Evolutionary conservation across 1,284 basidiomycete species (phyloP).

Genomic region (Golubevia pallescens): DNA sequence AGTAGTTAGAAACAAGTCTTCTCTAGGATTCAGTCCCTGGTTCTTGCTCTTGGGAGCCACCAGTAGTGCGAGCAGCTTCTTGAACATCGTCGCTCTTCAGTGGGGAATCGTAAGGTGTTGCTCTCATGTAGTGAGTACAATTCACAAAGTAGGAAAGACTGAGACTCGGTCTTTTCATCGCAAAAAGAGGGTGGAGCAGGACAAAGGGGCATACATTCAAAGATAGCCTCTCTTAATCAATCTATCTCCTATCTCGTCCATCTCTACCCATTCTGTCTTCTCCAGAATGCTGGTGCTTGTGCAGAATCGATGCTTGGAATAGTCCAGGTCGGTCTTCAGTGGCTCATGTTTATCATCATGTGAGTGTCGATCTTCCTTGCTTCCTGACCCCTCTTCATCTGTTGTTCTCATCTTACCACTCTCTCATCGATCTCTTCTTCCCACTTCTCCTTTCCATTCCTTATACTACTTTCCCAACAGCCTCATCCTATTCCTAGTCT

Average conservation of each 20-base stretch:
- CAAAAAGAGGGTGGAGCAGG: no score
- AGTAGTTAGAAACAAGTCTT: constrained; percentile 71
- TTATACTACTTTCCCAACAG: constrained; percentile 66
- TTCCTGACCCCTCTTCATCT: background rate
- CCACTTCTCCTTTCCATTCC: background rate
- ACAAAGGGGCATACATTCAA: no score
- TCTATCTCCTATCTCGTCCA: constrained; percentile 1
- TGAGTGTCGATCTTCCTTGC: constrained; percentile 66
- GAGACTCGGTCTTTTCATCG: background rate
- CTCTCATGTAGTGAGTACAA: constrained; percentile 71
- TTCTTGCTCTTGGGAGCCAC: constrained; percentile 92
- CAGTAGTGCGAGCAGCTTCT: constrained; percentile 62
- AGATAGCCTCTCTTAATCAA: background rate
- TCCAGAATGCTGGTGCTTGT: constrained; percentile 75
- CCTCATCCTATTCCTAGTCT: constrained; percentile 85
- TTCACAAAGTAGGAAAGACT: background rate
- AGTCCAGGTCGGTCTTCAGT: constrained; percentile 81
- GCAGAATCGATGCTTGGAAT: constrained; percentile 83
- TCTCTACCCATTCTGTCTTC: constrained; percentile 1
- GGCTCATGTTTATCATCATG: constrained; percentile 85
- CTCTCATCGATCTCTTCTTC: constrained; percentile 10
- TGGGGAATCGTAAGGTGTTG: constrained; percentile 87
- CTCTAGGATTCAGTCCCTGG: constrained; percentile 88
- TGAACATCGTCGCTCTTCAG: constrained; percentile 76
- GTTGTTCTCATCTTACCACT: background rate